Base-by-base conservation (phyloP, 768 basidiomycete species). In the Erythrobasidium yunnanense region DNA sequence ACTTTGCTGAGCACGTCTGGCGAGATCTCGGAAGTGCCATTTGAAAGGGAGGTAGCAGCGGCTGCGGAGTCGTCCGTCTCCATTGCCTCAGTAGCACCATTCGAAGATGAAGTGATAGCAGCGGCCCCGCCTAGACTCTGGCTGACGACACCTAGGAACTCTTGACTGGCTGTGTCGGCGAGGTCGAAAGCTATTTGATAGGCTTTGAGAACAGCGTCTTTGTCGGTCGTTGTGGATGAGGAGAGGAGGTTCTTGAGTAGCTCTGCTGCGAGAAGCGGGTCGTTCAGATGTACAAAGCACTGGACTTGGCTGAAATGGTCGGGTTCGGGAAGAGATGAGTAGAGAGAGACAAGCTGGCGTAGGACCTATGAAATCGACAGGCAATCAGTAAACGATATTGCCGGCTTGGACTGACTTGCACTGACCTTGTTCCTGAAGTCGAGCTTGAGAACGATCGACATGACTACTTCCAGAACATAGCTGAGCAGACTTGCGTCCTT, bases 131-230 rank as follows among this genome's bases (percentile, higher is more conserved):
- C 45, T 1, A 62, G 18, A 17, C 50, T 33, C 17, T 66, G 34
- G 62, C 84, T 81, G 25, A 95, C 80, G 49, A 80, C 83, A 72
- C 90, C 86, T 49, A 96, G 79, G 77, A 90, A 97, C 72, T 92
- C 90, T 75, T 93, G 90, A 2, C 87, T 83, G 0, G 90, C 93
- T 34, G 91, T 89, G 77, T 96, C 93, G 15, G 87, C 87, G 52
- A 97, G 78, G 77, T 97, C 95, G 74, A 97, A 97, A 0, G 88
- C 90, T 74, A 96, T 84, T 75, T 99, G 95, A 76, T 91, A 93
- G 0, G 90, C 91, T 25, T 93, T 78, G 11, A 90, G 78, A 42
- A 82, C 82, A 70, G 91, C 71, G 51, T 75, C 73, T 3, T 46
- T 22, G 29, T 73, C 71, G 1, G 71, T 51, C 3, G 67, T 50